A percentile compares a stretch with the other conserved stretches of the same genome.
Conservation (phyloP, 1,139 yeast species). For the Nakaseomyces glabratus region DNA sequence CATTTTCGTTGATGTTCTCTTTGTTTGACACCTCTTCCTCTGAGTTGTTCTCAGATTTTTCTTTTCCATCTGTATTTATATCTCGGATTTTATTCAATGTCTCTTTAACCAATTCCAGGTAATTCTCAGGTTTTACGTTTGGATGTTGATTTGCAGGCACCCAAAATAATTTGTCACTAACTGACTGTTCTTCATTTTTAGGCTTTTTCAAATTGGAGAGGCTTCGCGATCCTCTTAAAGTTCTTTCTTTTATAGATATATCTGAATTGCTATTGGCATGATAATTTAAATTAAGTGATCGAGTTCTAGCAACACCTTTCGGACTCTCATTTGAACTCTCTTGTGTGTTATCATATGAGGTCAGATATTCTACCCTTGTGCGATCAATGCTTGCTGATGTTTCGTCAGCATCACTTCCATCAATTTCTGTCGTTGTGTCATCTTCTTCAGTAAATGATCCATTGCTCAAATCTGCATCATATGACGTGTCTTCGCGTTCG, state of each 20-base stretch:
- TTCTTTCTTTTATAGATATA: constrained; percentile 1
- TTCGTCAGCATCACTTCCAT: background rate
- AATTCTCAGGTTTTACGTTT: constrained; percentile 85
- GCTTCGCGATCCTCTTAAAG: constrained; percentile 3
- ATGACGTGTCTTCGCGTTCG: constrained; percentile 12
- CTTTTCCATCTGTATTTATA: constrained; percentile 13
- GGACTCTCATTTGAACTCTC: no score
- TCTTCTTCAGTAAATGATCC: constrained; percentile 1
- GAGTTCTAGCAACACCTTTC: no score
- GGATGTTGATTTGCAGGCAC: constrained; percentile 95
- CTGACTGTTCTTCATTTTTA: background rate
- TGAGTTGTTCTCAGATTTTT: constrained; percentile 1
- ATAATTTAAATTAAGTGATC: no score
- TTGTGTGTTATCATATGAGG: no score
- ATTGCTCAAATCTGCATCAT: constrained; percentile 9
- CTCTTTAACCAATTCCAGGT: constrained; percentile 69
- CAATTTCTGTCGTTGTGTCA: background rate
- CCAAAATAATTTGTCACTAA: constrained; percentile 49
- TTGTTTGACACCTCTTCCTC: constrained; percentile 7
- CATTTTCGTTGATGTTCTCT: constrained; percentile 9
- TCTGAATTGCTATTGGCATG: no score
- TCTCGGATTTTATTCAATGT: constrained; percentile 63
- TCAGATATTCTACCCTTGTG: constrained; percentile 5
- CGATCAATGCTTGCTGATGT: constrained; percentile 2
- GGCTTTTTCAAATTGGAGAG: constrained; percentile 3